Evolutionary conservation across 129 eudicot species (phyloP).

Genomic region (Saposhnikovia divaricata): DNA sequence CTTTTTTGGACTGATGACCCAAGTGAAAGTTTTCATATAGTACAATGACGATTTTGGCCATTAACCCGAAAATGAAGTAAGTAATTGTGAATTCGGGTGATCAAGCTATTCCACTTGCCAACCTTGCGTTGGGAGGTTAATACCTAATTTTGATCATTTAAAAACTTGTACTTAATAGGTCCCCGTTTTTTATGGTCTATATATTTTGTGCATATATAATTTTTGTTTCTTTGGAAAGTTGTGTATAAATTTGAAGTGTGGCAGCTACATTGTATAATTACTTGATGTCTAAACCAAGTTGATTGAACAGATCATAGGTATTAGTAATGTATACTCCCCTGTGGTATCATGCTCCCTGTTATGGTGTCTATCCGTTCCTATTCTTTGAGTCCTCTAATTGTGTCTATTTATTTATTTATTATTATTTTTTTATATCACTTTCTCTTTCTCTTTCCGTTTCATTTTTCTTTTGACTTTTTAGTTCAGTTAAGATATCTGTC

Average conservation of each 20-base stretch:
- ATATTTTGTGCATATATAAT: constrained; percentile 30
- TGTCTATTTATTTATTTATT: background rate
- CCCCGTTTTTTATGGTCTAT: constrained; percentile 15
- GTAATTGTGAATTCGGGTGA: constrained; percentile 10
- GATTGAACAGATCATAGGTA: background rate
- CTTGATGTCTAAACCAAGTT: background rate
- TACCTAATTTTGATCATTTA: background rate
- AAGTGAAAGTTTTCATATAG: too few species aligned
- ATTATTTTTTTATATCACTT: background rate
- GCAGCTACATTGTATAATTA: background rate
- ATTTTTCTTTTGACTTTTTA: too few species aligned
- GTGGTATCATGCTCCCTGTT: background rate
- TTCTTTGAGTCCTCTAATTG: background rate
- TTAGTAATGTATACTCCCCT: background rate
- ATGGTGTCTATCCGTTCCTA: background rate
- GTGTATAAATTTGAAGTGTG: background rate
- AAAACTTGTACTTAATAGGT: constrained; percentile 24
- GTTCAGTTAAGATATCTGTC: background rate
- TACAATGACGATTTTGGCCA: too few species aligned
- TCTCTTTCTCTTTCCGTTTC: background rate
- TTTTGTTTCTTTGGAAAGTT: background rate
- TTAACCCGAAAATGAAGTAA: too few species aligned
- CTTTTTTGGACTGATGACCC: too few species aligned
- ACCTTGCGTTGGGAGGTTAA: constrained; percentile 41
- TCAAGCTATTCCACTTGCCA: constrained; percentile 23